Conservation (phyloP, 306 rosid species). For the Quercus glauca region DNA sequence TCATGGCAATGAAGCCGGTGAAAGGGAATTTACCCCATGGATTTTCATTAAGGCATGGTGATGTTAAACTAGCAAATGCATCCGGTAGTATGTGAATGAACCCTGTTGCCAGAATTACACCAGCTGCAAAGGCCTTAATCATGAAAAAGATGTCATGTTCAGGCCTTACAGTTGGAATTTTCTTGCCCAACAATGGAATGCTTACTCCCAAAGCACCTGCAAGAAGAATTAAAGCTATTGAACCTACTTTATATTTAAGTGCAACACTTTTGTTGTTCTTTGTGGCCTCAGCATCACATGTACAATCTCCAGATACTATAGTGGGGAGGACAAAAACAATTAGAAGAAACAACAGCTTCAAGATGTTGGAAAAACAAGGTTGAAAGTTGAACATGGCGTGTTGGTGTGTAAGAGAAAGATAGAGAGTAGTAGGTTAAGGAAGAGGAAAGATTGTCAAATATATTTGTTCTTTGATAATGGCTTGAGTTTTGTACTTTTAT, state of each 20-base stretch:
- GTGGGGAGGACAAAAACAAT: constrained; percentile 30
- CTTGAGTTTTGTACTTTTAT: background rate
- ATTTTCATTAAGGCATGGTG: constrained; percentile 46
- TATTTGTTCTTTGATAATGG: background rate
- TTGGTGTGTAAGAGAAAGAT: background rate
- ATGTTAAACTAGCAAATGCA: constrained; percentile 47
- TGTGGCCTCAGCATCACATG: constrained; percentile 22
- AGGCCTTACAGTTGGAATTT: constrained; percentile 44
- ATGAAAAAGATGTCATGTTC: constrained; percentile 55
- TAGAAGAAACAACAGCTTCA: constrained; percentile 13
- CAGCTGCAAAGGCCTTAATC: constrained; percentile 76
- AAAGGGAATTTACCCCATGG: constrained; percentile 66
- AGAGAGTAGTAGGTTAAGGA: background rate
- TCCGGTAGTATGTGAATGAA: constrained; percentile 76
- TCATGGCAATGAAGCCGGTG: constrained; percentile 64
- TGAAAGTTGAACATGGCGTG: background rate
- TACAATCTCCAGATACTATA: constrained; percentile 24
- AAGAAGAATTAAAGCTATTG: constrained; percentile 58
- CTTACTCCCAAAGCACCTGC: constrained; percentile 67
- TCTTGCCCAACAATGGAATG: constrained; percentile 58
- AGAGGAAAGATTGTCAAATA: background rate
- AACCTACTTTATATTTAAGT: constrained; percentile 50
- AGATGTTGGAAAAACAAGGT: constrained; percentile 18
- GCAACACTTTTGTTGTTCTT: constrained; percentile 18
- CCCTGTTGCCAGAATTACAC: constrained; percentile 63